Conservation (phyloP, 768 basidiomycete species). For the Suillus sp. region DNA sequence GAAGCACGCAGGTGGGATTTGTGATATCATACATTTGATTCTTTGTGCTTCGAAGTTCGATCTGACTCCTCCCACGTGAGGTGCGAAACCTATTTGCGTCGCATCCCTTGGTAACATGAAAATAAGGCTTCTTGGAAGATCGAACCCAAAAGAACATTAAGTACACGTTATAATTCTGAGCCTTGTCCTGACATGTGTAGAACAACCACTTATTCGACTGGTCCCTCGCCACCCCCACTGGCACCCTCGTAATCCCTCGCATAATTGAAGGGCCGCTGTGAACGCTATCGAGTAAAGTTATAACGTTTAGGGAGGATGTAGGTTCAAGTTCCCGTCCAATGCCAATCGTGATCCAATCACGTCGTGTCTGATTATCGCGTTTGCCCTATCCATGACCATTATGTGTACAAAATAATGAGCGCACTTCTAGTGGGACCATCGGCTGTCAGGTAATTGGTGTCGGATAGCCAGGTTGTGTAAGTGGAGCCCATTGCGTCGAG, state of each 20-base stretch:
- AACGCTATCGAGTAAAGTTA: not conserved
- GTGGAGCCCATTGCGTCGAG: not conserved
- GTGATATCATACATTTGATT: not conserved
- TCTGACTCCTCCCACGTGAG: conserved; percentile 24
- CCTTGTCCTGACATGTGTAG: conserved; percentile 38
- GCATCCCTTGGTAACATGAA: conserved; percentile 40
- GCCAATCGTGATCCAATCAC: not conserved
- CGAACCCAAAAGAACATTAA: conserved; percentile 38
- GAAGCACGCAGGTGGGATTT: not conserved
- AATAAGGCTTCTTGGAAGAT: conserved; percentile 1
- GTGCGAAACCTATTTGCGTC: conserved; percentile 46
- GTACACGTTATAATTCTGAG: conserved; percentile 46
- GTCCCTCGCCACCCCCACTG: conserved; percentile 59
- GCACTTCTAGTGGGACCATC: not conserved
- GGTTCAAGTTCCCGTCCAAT: not conserved
- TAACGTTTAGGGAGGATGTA: not conserved
- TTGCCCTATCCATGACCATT: not conserved
- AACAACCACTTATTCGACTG: conserved; percentile 46
- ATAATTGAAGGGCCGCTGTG: conserved; percentile 18
- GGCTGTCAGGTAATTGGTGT: not conserved
- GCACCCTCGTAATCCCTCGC: not conserved
- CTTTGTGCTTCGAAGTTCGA: not conserved
- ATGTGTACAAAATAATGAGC: not conserved
- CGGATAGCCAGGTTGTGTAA: not conserved
- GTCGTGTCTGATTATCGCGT: not conserved